Evolutionary conservation across 2,329 filamentous ascomycete species (phyloP).

Genomic region (Calonectria crousiana): DNA sequence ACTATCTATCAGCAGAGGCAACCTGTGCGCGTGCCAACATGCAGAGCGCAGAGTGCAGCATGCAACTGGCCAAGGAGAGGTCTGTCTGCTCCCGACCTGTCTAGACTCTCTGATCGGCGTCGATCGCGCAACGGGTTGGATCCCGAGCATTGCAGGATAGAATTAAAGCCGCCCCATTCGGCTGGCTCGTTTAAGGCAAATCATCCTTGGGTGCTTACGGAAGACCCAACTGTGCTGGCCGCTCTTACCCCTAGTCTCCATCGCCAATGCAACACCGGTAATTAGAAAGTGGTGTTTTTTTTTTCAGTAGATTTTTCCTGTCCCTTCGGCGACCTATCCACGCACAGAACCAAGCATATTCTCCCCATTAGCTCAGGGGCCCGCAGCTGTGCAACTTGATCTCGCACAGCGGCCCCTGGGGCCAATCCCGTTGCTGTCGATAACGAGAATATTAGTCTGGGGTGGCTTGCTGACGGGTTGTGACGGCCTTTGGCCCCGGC

Average conservation of each 20-base stretch:
- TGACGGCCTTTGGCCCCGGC: not conserved
- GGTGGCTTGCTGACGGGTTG: constrained; percentile 22
- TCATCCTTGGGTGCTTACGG: constrained; percentile 9
- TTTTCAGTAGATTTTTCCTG: not conserved
- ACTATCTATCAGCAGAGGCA: not conserved
- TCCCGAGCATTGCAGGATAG: constrained; percentile 6
- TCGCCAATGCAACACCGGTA: constrained; percentile 11
- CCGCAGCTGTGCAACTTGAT: constrained; percentile 21
- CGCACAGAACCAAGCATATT: not conserved
- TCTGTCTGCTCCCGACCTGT: constrained; percentile 1
- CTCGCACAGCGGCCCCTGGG: constrained; percentile 10
- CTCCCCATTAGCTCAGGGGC: constrained; percentile 21
- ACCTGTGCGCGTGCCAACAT: not conserved
- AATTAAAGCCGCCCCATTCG: constrained; percentile 13
- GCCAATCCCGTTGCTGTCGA: constrained; percentile 18
- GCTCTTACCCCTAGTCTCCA: not conserved
- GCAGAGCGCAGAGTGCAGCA: not conserved
- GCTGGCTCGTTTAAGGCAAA: constrained; percentile 12
- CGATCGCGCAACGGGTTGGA: constrained; percentile 12
- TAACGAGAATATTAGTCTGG: constrained; percentile 11
- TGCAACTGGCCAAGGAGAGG: not conserved
- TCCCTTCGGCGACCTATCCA: not conserved
- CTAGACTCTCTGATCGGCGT: constrained; percentile 18
- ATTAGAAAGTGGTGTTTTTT: not conserved
- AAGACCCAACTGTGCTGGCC: not conserved